Conservation (phyloP, 768 basidiomycete species). For the Tricholoma saponaceum region DNA sequence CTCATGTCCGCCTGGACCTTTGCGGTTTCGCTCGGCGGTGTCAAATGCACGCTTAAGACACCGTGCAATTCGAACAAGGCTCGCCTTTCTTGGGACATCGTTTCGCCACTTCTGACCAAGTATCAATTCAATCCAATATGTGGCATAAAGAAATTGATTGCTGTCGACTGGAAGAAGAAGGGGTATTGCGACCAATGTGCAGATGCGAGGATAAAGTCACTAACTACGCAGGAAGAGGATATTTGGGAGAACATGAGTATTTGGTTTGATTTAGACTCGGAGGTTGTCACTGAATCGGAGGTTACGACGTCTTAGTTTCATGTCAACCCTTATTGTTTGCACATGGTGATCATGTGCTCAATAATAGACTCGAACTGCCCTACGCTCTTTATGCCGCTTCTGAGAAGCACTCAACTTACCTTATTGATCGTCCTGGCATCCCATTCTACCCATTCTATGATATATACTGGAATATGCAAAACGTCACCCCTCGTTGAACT, state of each 20-base stretch:
- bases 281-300: not conserved
- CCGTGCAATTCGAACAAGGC: not conserved
- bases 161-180: not conserved
- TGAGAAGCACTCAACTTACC: too few relatives aligned
- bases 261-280: slow-evolving; percentile 2
- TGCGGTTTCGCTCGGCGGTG: not conserved
- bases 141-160: not conserved
- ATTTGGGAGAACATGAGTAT: slow-evolving; percentile 4
- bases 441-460: too few relatives aligned
- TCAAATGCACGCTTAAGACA: not conserved
- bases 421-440: too few relatives aligned
- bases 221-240: not conserved
- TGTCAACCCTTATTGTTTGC: too few relatives aligned
- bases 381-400: too few relatives aligned
- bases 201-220: not conserved
- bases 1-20: slow-evolving; percentile 7
- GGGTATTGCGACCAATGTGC: not conserved
- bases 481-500: too few relatives aligned
- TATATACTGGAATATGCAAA: too few relatives aligned
- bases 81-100: not conserved
- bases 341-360: too few relatives aligned
- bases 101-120: not conserved
- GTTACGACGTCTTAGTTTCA: too few relatives aligned
- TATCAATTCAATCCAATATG: slow-evolving; percentile 5
- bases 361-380: too few relatives aligned